These are phyloP conservation scores for Magnolia kwangsiensis DNA, from an alignment of 164 flowering plant genomes.

Conservation along the genomic window DNA sequence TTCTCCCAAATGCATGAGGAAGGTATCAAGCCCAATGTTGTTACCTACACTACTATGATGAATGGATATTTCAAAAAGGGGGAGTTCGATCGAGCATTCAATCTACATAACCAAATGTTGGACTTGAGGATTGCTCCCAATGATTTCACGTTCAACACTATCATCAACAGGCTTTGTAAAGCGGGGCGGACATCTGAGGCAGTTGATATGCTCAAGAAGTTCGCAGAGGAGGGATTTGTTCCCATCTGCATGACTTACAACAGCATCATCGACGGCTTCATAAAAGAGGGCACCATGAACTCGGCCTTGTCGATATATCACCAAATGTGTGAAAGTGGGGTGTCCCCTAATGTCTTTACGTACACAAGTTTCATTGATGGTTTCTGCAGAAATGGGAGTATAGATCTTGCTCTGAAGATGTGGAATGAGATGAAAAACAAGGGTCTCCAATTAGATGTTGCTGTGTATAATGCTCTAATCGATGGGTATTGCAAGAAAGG, in stretches of 20 bases:
- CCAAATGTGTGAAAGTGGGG: slow-evolving; percentile 54
- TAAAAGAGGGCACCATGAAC: slow-evolving; percentile 40
- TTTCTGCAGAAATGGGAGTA: slow-evolving; percentile 42
- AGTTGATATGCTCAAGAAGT: slow-evolving; percentile 35
- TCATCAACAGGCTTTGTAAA: slow-evolving; percentile 66
- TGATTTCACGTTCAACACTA: slow-evolving; percentile 49
- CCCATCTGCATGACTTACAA: slow-evolving; percentile 63
- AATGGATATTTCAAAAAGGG: slow-evolving; percentile 61
- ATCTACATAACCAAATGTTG: slow-evolving; percentile 45
- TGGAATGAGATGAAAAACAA: slow-evolving; percentile 42
- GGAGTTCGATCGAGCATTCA: slow-evolving; percentile 39
- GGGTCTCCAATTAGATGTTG: slow-evolving; percentile 51
- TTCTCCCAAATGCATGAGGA: slow-evolving; percentile 42
- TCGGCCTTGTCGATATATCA: slow-evolving; percentile 40
- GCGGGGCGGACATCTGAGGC: slow-evolving; percentile 48
- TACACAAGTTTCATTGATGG: slow-evolving; percentile 63
- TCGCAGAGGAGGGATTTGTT: slow-evolving; percentile 38
- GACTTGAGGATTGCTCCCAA: slow-evolving; percentile 34
- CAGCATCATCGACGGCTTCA: slow-evolving; percentile 62
- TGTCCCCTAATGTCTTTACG: slow-evolving; percentile 62
- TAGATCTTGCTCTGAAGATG: slow-evolving; percentile 60
- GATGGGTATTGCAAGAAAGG: slow-evolving; percentile 61
- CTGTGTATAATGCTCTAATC: slow-evolving; percentile 58
- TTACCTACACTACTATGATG: slow-evolving; percentile 54
- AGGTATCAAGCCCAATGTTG: slow-evolving; percentile 47